Evolutionary conservation across 768 basidiomycete species (phyloP), one percentile per base, ranked within the genome.

Genomic region (Paxillus involutus): DNA sequence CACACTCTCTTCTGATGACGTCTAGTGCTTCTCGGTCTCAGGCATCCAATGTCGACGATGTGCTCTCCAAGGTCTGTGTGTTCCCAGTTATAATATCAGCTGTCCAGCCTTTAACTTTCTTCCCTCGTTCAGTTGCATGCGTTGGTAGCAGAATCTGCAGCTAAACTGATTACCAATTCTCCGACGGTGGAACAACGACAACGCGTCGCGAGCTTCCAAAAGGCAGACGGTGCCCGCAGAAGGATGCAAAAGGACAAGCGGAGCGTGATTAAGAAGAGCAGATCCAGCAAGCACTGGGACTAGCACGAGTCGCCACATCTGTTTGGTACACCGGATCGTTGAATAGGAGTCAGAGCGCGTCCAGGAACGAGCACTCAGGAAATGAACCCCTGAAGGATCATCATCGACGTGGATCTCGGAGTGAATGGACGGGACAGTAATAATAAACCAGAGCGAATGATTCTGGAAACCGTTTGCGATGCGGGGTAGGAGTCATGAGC

Each of bases 21-120:
- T 91, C 89, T 0, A 85, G 79, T 1, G 70, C 77, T 2, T 79
- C 83, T 57, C 86, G 91, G n/a, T 90, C 89, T 10, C 91, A 93
- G 63, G 72, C 86, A 2, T 82, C 85, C 61, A 93, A 91, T 57
- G 70, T 90, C 16, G 81, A 86, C 10, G 88, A 91, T 52, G 87
- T 85, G 57, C 73, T 92, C 39, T 59, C 71, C 5, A 91, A 89
- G 77, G 90, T 83, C 41, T 14, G 67, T 54, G 26, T 10, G 52
- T 45, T 17, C 47, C 21, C n/a, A 35, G 48, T 46, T 29, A 4
- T 47, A 21, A 12, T 8, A 26, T 32, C 47, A 6, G 13, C 41
- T 46, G n/a, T 17, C n/a, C 9, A 37, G 33, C 5, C n/a, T 29
- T 3, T 16, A 10, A 36, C 3, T 26, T 29, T 16, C 19, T 41